phyloP scores from a whole-genome alignment of 345 rosid species.

The Leavenworthia alabamica region DNA sequence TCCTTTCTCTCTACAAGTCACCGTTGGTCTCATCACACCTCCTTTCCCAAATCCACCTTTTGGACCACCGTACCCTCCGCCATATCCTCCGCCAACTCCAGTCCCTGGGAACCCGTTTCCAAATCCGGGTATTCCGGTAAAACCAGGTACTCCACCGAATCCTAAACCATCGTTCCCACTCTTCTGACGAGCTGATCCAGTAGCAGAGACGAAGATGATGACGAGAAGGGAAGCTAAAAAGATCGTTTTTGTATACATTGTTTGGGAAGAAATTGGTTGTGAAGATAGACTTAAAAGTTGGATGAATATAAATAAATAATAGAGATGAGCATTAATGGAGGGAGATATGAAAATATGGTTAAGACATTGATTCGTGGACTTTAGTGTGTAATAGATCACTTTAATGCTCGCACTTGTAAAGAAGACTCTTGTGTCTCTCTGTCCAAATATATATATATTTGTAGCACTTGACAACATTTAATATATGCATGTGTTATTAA shows the following conservation, averaged over 20 bases:
- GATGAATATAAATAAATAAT: conserved; percentile 5
- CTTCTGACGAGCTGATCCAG: conserved; percentile 39
- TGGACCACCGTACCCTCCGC: conserved; percentile 60
- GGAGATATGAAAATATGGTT: conserved; percentile 41
- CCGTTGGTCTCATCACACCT: conserved; percentile 53
- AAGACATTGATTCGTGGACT: conserved; percentile 32
- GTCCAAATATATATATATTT: neutral
- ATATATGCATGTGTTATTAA: conserved; percentile 3
- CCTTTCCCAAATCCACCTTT: conserved; percentile 59
- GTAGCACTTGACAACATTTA: conserved; percentile 26
- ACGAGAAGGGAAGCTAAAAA: conserved; percentile 33
- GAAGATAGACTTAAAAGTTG: neutral
- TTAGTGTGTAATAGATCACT: conserved; percentile 21
- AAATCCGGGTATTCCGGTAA: conserved; percentile 48
- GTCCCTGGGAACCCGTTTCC: conserved; percentile 40
- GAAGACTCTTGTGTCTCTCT: conserved; percentile 9
- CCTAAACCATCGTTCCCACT: conserved; percentile 36
- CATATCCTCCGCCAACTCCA: conserved; percentile 51
- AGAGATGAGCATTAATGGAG: conserved; percentile 11
- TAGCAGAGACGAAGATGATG: conserved; percentile 23
- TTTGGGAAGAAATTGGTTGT: neutral
- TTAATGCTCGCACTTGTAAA: conserved; percentile 10
- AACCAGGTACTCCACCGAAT: conserved; percentile 44
- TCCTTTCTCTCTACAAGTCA: conserved; percentile 71
- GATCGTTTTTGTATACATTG: conserved; percentile 33